phyloP scores from a whole-genome alignment of 2,329 filamentous ascomycete genomes.

The Aureobasidium sp. region DNA sequence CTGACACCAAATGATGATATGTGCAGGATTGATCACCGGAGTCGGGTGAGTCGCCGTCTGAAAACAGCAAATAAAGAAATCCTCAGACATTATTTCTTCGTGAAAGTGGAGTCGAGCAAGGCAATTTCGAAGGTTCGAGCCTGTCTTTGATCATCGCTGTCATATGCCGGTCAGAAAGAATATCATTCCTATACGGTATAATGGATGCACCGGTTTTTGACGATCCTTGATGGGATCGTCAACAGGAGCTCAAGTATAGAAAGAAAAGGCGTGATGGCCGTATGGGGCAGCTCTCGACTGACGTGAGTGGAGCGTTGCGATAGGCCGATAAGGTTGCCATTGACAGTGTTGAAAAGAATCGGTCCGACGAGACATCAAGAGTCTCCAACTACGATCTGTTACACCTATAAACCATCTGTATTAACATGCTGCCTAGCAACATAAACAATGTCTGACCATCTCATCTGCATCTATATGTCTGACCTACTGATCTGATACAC shows the following conservation, averaged over 20 bases:
- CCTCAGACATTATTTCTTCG: constrained; percentile 4
- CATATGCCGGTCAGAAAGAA: neutral
- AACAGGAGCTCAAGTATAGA: neutral
- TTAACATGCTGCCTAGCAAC: neutral
- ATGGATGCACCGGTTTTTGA: neutral
- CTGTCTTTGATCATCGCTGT: neutral
- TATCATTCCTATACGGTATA: neutral
- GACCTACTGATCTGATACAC: neutral
- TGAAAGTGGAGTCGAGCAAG: neutral
- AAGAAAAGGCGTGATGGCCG: neutral
- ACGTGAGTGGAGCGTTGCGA: neutral
- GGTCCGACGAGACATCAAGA: neutral
- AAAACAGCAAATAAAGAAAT: neutral
- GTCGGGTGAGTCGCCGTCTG: neutral
- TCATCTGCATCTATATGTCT: neutral
- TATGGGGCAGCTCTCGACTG: neutral
- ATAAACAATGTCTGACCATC: neutral
- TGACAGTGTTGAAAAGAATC: neutral
- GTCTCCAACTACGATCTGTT: neutral
- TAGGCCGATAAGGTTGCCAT: neutral
- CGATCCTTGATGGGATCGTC: neutral
- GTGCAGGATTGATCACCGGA: neutral
- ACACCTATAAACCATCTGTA: neutral
- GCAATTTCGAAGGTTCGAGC: neutral
- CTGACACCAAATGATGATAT: neutral